Evolutionary conservation across 2,329 filamentous ascomycete species (phyloP).

Genomic region (Colletotrichum liriopes): DNA sequence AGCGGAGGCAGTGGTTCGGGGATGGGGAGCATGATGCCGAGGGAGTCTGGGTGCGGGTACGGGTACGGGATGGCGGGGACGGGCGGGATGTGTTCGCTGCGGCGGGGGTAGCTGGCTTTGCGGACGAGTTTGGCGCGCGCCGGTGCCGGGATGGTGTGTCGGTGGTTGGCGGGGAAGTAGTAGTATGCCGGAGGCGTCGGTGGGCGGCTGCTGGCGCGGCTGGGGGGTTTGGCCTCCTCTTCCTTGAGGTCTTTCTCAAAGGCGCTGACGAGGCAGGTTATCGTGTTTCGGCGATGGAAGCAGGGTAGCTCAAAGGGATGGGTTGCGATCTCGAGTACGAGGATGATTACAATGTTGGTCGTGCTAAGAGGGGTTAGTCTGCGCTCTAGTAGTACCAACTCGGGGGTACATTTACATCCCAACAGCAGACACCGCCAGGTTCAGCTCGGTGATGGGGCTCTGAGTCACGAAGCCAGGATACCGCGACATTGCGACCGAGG

Average conservation of each 20-base stretch:
- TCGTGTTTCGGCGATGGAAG: conserved; percentile 34
- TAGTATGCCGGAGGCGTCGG: conserved; percentile 38
- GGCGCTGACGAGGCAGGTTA: conserved; percentile 30
- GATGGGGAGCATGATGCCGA: conserved; percentile 38
- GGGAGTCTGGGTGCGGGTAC: conserved; percentile 39
- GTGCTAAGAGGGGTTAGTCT: not conserved
- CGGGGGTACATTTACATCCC: conserved; percentile 45
- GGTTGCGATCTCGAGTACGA: conserved; percentile 44
- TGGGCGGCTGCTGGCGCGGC: conserved; percentile 22
- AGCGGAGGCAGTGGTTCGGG: conserved; percentile 38
- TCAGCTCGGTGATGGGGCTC: conserved; percentile 41
- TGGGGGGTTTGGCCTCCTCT: conserved; percentile 28
- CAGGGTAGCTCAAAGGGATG: conserved; percentile 47
- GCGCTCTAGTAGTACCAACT: not conserved
- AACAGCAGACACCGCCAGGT: conserved; percentile 48
- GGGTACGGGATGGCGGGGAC: conserved; percentile 29
- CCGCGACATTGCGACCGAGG: conserved; percentile 47
- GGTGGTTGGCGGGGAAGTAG: conserved; percentile 35
- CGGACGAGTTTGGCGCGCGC: conserved; percentile 33
- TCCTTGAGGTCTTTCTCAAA: conserved; percentile 41
- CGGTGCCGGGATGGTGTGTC: conserved; percentile 33
- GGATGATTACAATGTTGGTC: conserved; percentile 40
- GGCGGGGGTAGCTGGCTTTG: conserved; percentile 32
- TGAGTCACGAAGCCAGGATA: conserved; percentile 45
- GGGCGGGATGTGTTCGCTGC: conserved; percentile 13